A percentile compares a stretch with the other conserved stretches of the same genome.
phyloP scores from a whole-genome alignment of 177 flowering plant genomes.

The Vitis hybrid region DNA sequence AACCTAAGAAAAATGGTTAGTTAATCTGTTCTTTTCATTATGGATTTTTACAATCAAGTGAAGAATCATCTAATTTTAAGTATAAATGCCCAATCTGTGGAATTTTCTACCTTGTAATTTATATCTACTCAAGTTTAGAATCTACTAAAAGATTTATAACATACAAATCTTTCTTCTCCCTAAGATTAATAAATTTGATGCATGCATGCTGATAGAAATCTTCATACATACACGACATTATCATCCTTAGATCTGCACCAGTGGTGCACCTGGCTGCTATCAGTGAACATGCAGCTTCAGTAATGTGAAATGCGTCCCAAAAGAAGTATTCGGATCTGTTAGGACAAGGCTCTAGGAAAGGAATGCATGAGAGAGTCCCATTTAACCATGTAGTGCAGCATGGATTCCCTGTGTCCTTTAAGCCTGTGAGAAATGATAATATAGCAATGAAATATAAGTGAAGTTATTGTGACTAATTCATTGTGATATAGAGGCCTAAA shows the following conservation, averaged over 20 bases:
- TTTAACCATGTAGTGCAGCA: conserved; percentile 29
- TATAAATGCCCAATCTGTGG: no score
- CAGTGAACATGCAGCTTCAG: conserved; percentile 22
- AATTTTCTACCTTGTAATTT: no score
- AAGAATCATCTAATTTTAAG: no score
- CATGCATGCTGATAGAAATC: no score
- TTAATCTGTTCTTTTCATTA: no score
- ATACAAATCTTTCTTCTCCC: no score
- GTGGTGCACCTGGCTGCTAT: conserved; percentile 23
- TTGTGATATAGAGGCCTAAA: neutral
- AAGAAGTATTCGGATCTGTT: conserved; percentile 16
- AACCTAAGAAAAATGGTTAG: no score
- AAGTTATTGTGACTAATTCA: neutral
- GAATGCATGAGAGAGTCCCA: conserved; percentile 27
- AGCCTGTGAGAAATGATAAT: conserved; percentile 4
- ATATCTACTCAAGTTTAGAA: no score
- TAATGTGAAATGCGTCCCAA: conserved; percentile 33
- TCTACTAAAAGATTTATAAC: no score
- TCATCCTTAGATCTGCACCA: neutral
- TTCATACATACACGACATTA: neutral
- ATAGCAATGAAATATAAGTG: no score
- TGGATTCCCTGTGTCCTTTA: conserved; percentile 22
- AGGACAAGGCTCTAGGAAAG: conserved; percentile 20
- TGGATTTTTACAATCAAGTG: no score
- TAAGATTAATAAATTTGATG: no score